Base-by-base conservation (phyloP, 768 basidiomycete genomes). In the Mycena capillaripes region DNA sequence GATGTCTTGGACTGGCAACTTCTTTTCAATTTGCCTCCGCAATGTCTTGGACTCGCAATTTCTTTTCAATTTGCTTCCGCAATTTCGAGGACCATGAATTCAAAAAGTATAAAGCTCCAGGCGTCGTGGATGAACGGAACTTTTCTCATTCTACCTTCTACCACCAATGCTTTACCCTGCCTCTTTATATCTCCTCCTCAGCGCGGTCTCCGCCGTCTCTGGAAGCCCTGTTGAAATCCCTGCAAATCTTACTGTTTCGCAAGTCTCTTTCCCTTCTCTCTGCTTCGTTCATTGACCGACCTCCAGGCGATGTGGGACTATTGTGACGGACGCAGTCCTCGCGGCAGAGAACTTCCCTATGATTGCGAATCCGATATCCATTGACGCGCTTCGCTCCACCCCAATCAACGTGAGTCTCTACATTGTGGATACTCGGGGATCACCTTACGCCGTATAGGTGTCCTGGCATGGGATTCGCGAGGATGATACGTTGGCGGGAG, bases 401-500 rank as follows among this genome's bases (percentile, higher is more conserved):
- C n/a, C 23, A 3, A 50, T 50, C 21, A 12, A 29, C 16, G 52
- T 53, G 52, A 52, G 50, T 30, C 23, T 30, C 10, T 23, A 29
- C 12, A 25, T 27, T 30, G 27, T 4, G 16, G 21, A 17, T 46
- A 7, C 8, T 19, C 8, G 16, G 19, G 14, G 16, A n/a, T 46
- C 19, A 17, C 21, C 44, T 46, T 17, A 46, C 21, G 52, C 57
- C n/a, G 30, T 27, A 4, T 6, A 82, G 58, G 79, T 84, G 30
- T 77, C 81, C 63, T 82, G 81, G 76, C 82, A 86, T 70, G 83
- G 84, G 59, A 74, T 87, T 56, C 75, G 78, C 73, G 68, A 77
- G 55, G 76, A 83, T 70, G 69, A 66, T 1, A 82, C 82, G 23
- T 19, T 78, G 9, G 66, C 76, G 10, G 84, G 86, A 55, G 88